Conservation (phyloP, 2,329 filamentous ascomycete genomes). For the Bipolaris zeicola region DNA sequence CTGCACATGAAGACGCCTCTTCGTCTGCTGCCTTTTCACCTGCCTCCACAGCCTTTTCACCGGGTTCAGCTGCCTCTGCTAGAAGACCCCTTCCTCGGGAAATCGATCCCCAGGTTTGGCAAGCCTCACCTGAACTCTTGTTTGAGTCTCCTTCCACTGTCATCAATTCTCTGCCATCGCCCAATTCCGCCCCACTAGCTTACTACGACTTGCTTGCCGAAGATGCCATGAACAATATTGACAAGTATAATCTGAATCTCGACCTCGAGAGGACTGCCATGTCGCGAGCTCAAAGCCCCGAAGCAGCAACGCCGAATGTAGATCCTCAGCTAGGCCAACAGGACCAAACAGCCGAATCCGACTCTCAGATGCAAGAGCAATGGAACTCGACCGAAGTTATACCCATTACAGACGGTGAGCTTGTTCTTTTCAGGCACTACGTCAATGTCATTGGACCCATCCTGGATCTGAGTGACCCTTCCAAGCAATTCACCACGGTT, state of each 20-base stretch:
- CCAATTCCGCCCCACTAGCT: slow-evolving; percentile 53
- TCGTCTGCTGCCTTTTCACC: slow-evolving; percentile 1
- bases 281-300: slow-evolving; percentile 35
- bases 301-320: slow-evolving; percentile 19
- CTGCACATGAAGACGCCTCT: slow-evolving; percentile 19
- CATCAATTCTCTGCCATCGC: slow-evolving; percentile 45
- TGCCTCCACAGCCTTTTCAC: neutral
- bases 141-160: slow-evolving; percentile 42
- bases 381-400: slow-evolving; percentile 35
- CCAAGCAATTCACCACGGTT: slow-evolving; percentile 45
- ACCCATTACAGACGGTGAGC: slow-evolving; percentile 44
- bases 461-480: slow-evolving; percentile 54
- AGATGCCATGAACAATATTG: slow-evolving; percentile 49
- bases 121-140: slow-evolving; percentile 37
- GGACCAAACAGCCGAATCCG: slow-evolving; percentile 2
- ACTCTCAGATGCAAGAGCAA: slow-evolving; percentile 25
- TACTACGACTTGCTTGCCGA: slow-evolving; percentile 57
- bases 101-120: slow-evolving; percentile 26
- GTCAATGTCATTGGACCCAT: slow-evolving; percentile 47
- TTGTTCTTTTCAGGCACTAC: slow-evolving; percentile 49
- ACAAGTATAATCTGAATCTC: slow-evolving; percentile 40
- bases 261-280: slow-evolving; percentile 37
- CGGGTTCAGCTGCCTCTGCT: slow-evolving; percentile 24
- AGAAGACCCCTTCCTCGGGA: slow-evolving; percentile 27
- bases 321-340: slow-evolving; percentile 23